Base-by-base conservation (phyloP, 1,139 yeast genomes). In the Kodamaea suecica region DNA sequence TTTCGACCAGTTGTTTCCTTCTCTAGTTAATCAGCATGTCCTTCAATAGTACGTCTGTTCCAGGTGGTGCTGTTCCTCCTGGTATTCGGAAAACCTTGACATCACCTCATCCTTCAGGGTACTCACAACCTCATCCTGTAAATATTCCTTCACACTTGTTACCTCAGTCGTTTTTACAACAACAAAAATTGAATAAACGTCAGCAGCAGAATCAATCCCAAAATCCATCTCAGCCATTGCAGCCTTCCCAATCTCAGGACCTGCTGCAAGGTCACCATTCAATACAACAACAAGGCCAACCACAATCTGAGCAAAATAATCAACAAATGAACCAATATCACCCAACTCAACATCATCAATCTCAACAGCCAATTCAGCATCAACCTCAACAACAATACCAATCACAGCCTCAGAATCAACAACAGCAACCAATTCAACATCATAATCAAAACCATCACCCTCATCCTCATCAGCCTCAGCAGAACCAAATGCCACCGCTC, bases 141-240 rank as follows among this genome's bases (percentile, higher is more conserved):
- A 49, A 43, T 36, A 42, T 65, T 25, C 70, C 70, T 4, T 55
- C 61, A 11, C 70, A 65, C 46, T 55, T 65, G 38, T 45, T 65
- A 33, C 70, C 70, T 2, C 65, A 51, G 45, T 53, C 57, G 4
- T 57, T 55, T 43, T 17, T 17, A n/a, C 43, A 57, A 33, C 54
- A 29, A 43, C 30, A 27, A 14, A 14, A 24, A 23, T 10, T 31
- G 31, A 31, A 23, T 11, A 24, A 31, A 4, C 48, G 34, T 30
- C 46, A 32, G 32, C 35, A 37, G 13, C 38, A 39, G 14, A 29
- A 23, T 34, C 44, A 27, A 35, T 40, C 34, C 11, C 42, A 34
- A 33, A 35, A 28, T 10, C 47, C 35, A 14, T 31, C 34, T 20
- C 41, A 35, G 26, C 6, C 26, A 5, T 5, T 10, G 6, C 26